Percentiles rank a stretch among this genome's conserved stretches.
phyloP scores from a whole-genome alignment of 176 grass and related monocot genomes.

The Coix lacrymajobi region DNA sequence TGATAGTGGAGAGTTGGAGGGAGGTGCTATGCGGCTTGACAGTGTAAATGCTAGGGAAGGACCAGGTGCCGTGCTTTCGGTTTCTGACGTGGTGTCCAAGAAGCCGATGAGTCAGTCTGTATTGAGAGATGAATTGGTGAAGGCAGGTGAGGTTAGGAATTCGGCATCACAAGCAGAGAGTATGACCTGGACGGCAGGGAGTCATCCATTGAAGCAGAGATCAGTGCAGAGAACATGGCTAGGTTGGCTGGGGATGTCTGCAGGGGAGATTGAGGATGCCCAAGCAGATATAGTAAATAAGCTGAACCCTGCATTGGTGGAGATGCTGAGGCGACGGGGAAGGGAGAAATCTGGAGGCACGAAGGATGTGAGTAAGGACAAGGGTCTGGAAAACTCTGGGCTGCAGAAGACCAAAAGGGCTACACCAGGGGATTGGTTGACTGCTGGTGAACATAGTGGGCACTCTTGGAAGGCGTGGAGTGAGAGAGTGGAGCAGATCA shows the following conservation, averaged over 20 bases:
- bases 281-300: slow-evolving; percentile 73
- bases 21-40: not conserved
- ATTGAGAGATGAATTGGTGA: not conserved
- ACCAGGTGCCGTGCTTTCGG: not conserved
- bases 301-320: slow-evolving; percentile 68
- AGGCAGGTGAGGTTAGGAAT: not conserved
- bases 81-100: not conserved
- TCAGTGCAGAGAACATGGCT: slow-evolving; percentile 60
- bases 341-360: slow-evolving; percentile 36
- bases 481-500: slow-evolving; percentile 75
- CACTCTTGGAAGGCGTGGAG: slow-evolving; percentile 80
- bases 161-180: not conserved
- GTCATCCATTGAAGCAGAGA: slow-evolving; percentile 49
- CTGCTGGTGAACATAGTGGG: slow-evolving; percentile 28
- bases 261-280: slow-evolving; percentile 77
- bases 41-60: not conserved
- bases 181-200: slow-evolving; percentile 23
- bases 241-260: slow-evolving; percentile 75
- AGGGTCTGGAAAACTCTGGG: slow-evolving; percentile 3
- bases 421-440: slow-evolving; percentile 37
- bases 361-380: slow-evolving; percentile 19
- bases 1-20: not conserved
- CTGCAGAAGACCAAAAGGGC: slow-evolving; percentile 13
- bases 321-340: slow-evolving; percentile 58
- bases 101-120: not conserved